Percentiles rank a stretch among this genome's conserved stretches.
phyloP scores from a whole-genome alignment of 108 stramenopile species.

The Fragilariopsis cylindrus region DNA sequence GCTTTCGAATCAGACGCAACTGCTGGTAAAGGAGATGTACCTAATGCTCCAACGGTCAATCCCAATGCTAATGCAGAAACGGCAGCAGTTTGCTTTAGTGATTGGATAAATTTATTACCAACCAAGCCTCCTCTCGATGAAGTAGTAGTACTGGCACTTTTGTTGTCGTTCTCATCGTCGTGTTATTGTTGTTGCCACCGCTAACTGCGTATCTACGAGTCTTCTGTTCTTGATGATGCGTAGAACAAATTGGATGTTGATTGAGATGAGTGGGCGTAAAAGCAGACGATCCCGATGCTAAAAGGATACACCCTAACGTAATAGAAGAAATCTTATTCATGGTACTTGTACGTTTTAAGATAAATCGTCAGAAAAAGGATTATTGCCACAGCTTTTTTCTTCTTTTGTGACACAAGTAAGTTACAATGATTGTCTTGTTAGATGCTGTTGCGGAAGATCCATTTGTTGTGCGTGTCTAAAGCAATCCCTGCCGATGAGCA shows the following conservation, averaged over 20 bases:
- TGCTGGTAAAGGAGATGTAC: slow-evolving; percentile 46
- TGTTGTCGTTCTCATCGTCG: background rate
- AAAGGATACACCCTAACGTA: slow-evolving; percentile 4
- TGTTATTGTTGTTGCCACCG: background rate
- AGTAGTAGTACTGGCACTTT: background rate
- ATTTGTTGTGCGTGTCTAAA: too few relatives aligned
- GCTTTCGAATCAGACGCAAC: slow-evolving; percentile 66
- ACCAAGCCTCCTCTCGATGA: background rate
- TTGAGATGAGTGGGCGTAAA: slow-evolving; percentile 11
- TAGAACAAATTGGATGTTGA: background rate
- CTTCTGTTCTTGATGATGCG: background rate
- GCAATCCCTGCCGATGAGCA: too few relatives aligned
- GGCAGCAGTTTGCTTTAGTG: slow-evolving; percentile 11
- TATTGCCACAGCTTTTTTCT: too few relatives aligned
- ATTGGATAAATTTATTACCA: background rate
- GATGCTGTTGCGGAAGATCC: too few relatives aligned
- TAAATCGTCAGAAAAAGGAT: too few relatives aligned
- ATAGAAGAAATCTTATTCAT: slow-evolving; percentile 6
- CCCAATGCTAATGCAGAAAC: slow-evolving; percentile 53
- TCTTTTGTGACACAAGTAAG: too few relatives aligned
- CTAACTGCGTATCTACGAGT: background rate
- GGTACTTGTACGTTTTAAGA: background rate
- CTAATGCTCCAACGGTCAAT: slow-evolving; percentile 34
- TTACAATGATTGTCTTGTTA: too few relatives aligned
- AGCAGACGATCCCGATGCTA: slow-evolving; percentile 6